Conservation (phyloP, 2,329 filamentous ascomycete genomes). For the Penicillium sp. region DNA sequence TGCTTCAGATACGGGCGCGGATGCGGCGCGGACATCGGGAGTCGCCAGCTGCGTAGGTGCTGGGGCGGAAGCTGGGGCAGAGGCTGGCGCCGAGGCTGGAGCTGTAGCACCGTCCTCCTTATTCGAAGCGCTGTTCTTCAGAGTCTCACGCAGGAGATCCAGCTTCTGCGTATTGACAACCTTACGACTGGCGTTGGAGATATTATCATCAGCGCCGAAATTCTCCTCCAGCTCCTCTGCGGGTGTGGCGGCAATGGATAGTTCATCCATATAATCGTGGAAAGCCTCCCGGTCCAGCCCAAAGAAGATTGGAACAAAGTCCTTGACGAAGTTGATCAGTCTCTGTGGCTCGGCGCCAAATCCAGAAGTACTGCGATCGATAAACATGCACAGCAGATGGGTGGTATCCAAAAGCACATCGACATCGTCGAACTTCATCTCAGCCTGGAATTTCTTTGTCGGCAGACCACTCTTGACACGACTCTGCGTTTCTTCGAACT, state of each 20-base stretch:
- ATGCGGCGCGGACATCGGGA: constrained; percentile 65
- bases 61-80: constrained; percentile 34
- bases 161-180: constrained; percentile 70
- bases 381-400: constrained; percentile 52
- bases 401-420: constrained; percentile 63
- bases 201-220: constrained; percentile 67
- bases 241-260: constrained; percentile 71
- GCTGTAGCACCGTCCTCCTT: constrained; percentile 71
- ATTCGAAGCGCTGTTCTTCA: constrained; percentile 71
- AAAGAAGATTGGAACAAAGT: constrained; percentile 77
- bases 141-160: constrained; percentile 78
- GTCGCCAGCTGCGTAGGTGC: constrained; percentile 85
- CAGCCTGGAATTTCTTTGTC: constrained; percentile 71
- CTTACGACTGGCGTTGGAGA: constrained; percentile 70
- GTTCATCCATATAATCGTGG: constrained; percentile 67
- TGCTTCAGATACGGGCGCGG: constrained; percentile 50
- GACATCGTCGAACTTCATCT: constrained; percentile 73
- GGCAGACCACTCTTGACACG: constrained; percentile 65
- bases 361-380: constrained; percentile 53
- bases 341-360: constrained; percentile 69
- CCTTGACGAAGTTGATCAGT: constrained; percentile 75
- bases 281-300: constrained; percentile 73
- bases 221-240: constrained; percentile 80
- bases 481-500: constrained; percentile 86
- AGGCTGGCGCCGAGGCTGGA: not conserved